These are phyloP conservation scores for Hypoxylon trugodes DNA, from an alignment of 495 filamentous ascomycete species.

Conservation along the genomic window DNA sequence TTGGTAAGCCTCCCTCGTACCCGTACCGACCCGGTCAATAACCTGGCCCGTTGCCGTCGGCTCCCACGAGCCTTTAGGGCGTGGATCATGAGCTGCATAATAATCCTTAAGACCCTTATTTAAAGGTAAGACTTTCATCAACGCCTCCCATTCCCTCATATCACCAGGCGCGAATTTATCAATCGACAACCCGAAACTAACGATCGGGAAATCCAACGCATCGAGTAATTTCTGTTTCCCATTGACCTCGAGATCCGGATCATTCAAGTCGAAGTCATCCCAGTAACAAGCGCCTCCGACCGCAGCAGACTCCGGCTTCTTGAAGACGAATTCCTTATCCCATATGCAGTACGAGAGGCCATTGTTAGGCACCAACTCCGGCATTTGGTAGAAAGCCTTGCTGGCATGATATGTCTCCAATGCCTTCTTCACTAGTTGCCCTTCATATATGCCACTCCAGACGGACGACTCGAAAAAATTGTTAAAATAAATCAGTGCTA, in stretches of 20 bases:
- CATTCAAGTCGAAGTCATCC: conserved; percentile 42
- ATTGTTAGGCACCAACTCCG: conserved; percentile 39
- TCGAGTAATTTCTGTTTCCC: conserved; percentile 23
- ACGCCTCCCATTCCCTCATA: conserved; percentile 23
- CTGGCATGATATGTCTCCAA: conserved; percentile 20
- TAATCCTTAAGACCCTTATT: conserved; percentile 17
- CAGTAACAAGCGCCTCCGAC: conserved; percentile 54
- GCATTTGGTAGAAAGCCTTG: conserved; percentile 31
- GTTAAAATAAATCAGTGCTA: conserved; percentile 28
- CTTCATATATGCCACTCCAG: conserved; percentile 33
- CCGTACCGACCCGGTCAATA: conserved; percentile 27
- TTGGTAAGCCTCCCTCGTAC: conserved; percentile 21
- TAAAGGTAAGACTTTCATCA: conserved; percentile 13
- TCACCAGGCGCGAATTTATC: conserved; percentile 29
- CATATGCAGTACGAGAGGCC: conserved; percentile 56
- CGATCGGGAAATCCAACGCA: conserved; percentile 36
- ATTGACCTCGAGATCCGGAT: conserved; percentile 26
- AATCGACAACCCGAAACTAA: conserved; percentile 30
- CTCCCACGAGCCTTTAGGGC: conserved; percentile 27
- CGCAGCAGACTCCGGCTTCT: conserved; percentile 47
- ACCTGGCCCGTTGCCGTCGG: conserved; percentile 33
- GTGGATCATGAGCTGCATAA: conserved; percentile 26
- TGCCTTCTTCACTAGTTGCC: conserved; percentile 18
- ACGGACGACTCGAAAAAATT: conserved; percentile 26
- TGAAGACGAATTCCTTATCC: conserved; percentile 57